Conservation (phyloP, 2,329 filamentous ascomycete species). For the Corynespora cassiicola region DNA sequence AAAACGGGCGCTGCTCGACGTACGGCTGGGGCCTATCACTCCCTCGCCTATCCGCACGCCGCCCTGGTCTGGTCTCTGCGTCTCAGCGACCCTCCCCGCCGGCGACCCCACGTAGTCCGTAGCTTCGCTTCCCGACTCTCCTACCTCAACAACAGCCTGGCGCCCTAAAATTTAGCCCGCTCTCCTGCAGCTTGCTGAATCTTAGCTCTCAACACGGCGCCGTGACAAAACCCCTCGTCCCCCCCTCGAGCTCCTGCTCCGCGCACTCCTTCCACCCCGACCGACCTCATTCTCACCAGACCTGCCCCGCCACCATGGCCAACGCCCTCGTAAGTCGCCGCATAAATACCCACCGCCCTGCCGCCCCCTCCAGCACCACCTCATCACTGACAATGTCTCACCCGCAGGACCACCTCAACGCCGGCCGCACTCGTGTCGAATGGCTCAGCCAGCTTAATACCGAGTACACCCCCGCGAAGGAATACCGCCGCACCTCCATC, state of each 20-base stretch:
- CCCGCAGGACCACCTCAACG: slow-evolving; percentile 83
- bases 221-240: slow-evolving; percentile 4
- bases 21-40: slow-evolving; percentile 1
- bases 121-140: slow-evolving; percentile 15
- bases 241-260: slow-evolving; percentile 1
- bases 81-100: slow-evolving; percentile 5
- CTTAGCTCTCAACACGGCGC: slow-evolving; percentile 2
- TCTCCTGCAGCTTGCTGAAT: slow-evolving; percentile 8
- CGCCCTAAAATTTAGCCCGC: slow-evolving; percentile 5
- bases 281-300: slow-evolving; percentile 13
- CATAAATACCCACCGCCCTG: not conserved
- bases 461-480: slow-evolving; percentile 82
- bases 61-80: slow-evolving; percentile 2
- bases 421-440: slow-evolving; percentile 74
- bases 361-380: not conserved
- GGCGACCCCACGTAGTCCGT: slow-evolving; percentile 18
- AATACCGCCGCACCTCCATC: slow-evolving; percentile 96
- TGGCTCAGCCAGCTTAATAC: slow-evolving; percentile 85
- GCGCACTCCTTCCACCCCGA: slow-evolving; percentile 6
- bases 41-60: slow-evolving; percentile 7
- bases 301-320: slow-evolving; percentile 59
- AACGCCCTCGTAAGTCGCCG: slow-evolving; percentile 68
- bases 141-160: slow-evolving; percentile 21
- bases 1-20: slow-evolving; percentile 5
- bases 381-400: slow-evolving; percentile 13